Evolutionary conservation across 768 basidiomycete species (phyloP).

Genomic region (Infundibulicybe gibba): DNA sequence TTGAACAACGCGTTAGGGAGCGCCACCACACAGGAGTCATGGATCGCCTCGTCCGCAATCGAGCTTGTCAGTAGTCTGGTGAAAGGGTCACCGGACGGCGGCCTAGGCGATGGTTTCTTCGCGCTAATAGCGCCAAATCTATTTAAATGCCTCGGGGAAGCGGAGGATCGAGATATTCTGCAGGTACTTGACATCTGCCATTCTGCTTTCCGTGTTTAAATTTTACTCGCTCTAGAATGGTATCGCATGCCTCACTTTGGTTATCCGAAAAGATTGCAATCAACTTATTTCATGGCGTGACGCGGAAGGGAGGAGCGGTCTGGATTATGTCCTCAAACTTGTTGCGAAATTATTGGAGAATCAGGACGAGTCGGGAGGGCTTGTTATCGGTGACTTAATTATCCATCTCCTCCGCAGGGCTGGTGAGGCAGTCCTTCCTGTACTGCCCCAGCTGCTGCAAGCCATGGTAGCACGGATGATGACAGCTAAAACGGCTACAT

Average conservation of each 20-base stretch:
- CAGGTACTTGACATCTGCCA: constrained; percentile 45
- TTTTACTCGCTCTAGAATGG: constrained; percentile 57
- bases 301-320: constrained; percentile 62
- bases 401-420: constrained; percentile 88
- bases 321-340: constrained; percentile 69
- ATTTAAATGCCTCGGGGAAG: constrained; percentile 60
- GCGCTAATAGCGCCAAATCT: constrained; percentile 68
- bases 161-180: constrained; percentile 85
- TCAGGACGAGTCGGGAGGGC: constrained; percentile 88
- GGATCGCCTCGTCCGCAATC: constrained; percentile 77
- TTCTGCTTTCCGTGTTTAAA: neutral
- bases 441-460: constrained; percentile 81
- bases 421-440: constrained; percentile 75
- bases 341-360: constrained; percentile 75
- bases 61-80: constrained; percentile 76
- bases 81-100: constrained; percentile 55
- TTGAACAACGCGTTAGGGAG: constrained; percentile 63
- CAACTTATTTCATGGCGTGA: constrained; percentile 81
- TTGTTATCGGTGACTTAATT: constrained; percentile 92
- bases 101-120: constrained; percentile 82
- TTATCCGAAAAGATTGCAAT: constrained; percentile 83
- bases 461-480: constrained; percentile 82
- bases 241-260: constrained; percentile 72
- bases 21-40: constrained; percentile 60
- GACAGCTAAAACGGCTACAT: constrained; percentile 85